phyloP scores from a whole-genome alignment of 2,329 filamentous ascomycete species.

The Blastomyces gilchristii region DNA sequence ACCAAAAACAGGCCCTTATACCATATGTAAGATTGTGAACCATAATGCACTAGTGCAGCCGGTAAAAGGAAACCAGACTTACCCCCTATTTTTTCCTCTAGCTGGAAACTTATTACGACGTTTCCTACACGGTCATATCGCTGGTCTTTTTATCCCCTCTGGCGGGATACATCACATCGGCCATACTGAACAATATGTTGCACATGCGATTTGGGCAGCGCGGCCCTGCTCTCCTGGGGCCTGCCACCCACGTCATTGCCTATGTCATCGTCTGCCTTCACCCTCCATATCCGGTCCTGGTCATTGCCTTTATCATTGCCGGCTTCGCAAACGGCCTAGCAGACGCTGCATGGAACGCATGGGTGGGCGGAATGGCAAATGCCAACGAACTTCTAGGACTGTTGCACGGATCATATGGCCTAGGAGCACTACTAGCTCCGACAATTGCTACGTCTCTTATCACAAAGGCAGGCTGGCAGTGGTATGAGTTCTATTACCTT shows the following conservation, averaged over 20 bases:
- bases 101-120: conserved; percentile 37
- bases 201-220: conserved; percentile 49
- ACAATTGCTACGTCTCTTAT: conserved; percentile 63
- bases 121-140: conserved; percentile 38
- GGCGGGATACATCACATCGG: conserved; percentile 37
- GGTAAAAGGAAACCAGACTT: neutral
- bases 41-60: neutral
- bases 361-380: conserved; percentile 58
- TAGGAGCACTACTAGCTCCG: conserved; percentile 59
- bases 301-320: conserved; percentile 53
- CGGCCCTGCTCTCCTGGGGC: conserved; percentile 58
- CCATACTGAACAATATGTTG: conserved; percentile 35
- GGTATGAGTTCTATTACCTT: conserved; percentile 66
- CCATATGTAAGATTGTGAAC: conserved; percentile 34
- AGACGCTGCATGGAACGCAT: conserved; percentile 46
- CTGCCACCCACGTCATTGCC: conserved; percentile 51
- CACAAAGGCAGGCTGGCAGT: conserved; percentile 48
- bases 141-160: conserved; percentile 41
- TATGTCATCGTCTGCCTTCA: conserved; percentile 58
- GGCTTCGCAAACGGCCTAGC: conserved; percentile 60
- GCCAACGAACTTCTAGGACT: conserved; percentile 63
- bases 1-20: conserved; percentile 32
- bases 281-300: conserved; percentile 57
- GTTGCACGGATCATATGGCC: conserved; percentile 58
- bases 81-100: conserved; percentile 21